A percentile compares a stretch with the other conserved stretches of the same genome.
phyloP scores from a whole-genome alignment of 2,329 filamentous ascomycete genomes.

The Taxawa tesnikishii region DNA sequence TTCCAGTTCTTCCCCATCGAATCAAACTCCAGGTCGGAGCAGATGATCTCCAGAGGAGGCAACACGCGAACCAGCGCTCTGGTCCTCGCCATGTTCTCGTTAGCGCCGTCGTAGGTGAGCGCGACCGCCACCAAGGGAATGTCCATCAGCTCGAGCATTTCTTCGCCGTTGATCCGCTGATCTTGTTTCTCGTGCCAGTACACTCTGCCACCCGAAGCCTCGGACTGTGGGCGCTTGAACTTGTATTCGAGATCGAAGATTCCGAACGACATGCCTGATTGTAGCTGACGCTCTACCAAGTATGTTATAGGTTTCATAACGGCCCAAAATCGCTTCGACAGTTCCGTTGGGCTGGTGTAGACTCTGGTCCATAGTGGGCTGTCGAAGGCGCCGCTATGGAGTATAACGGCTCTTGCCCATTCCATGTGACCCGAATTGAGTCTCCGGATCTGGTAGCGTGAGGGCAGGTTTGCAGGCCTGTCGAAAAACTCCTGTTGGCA shows the following conservation, averaged over 20 bases:
- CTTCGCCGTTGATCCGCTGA: slow-evolving; percentile 1
- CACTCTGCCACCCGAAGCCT: slow-evolving; percentile 14
- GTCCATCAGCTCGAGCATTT: slow-evolving; percentile 22
- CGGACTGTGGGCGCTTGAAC: slow-evolving; percentile 21
- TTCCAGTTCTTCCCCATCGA: slow-evolving; percentile 15
- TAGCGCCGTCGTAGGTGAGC: slow-evolving; percentile 20
- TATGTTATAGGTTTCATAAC: slow-evolving; percentile 14
- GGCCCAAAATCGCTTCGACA: no score
- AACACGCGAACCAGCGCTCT: slow-evolving; percentile 12
- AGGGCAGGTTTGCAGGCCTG: no score
- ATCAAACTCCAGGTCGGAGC: slow-evolving; percentile 14
- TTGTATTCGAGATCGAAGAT: slow-evolving; percentile 26
- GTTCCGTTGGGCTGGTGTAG: no score
- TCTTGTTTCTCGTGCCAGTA: slow-evolving; percentile 15
- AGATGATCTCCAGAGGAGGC: slow-evolving; percentile 15
- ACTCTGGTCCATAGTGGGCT: no score
- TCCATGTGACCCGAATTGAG: no score
- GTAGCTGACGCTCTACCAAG: slow-evolving; percentile 21
- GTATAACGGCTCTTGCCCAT: no score
- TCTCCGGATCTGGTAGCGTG: no score
- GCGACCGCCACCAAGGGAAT: slow-evolving; percentile 26
- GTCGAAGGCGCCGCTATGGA: no score
- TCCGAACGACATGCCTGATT: slow-evolving; percentile 22
- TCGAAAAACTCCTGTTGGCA: no score
- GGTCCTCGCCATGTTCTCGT: slow-evolving; percentile 16